phyloP scores from a whole-genome alignment of 495 filamentous ascomycete genomes.

The Trypethelium eluteriae region DNA sequence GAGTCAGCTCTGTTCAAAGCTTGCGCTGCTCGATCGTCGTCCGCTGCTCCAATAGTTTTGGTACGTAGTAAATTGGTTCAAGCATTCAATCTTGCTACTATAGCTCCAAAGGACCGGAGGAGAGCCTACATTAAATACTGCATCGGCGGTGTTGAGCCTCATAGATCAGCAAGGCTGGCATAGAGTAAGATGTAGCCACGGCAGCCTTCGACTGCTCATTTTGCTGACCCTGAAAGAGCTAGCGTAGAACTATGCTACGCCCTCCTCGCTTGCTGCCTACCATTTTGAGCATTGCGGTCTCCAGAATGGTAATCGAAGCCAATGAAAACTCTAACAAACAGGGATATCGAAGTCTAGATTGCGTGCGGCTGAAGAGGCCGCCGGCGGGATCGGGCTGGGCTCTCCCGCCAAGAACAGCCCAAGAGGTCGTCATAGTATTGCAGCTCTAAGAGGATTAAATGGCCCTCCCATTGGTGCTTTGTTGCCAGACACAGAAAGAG shows the following conservation, averaged over 20 bases:
- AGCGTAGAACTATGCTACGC: neutral
- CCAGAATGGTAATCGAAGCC: conserved; percentile 1
- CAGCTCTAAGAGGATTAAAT: no score
- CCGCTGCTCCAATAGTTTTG: neutral
- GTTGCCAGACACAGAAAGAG: no score
- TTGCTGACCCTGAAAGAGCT: neutral
- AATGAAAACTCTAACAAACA: conserved; percentile 3
- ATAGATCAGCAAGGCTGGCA: conserved; percentile 2
- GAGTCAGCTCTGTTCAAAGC: neutral
- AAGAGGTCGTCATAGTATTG: neutral
- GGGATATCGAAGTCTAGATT: neutral
- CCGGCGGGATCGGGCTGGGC: neutral
- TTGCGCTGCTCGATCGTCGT: conserved; percentile 6
- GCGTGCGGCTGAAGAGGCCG: conserved; percentile 8
- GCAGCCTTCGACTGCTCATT: conserved; percentile 1
- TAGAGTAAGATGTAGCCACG: neutral
- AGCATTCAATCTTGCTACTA: neutral
- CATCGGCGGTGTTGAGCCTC: conserved; percentile 2
- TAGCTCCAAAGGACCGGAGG: neutral
- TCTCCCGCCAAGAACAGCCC: neutral
- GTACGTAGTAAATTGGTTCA: neutral
- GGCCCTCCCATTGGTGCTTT: no score
- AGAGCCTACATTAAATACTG: neutral
- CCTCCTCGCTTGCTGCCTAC: conserved; percentile 5
- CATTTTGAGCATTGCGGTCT: neutral